Conservation (phyloP, 371 early-diverging fungal genomes). For the Mucor piriformis region DNA sequence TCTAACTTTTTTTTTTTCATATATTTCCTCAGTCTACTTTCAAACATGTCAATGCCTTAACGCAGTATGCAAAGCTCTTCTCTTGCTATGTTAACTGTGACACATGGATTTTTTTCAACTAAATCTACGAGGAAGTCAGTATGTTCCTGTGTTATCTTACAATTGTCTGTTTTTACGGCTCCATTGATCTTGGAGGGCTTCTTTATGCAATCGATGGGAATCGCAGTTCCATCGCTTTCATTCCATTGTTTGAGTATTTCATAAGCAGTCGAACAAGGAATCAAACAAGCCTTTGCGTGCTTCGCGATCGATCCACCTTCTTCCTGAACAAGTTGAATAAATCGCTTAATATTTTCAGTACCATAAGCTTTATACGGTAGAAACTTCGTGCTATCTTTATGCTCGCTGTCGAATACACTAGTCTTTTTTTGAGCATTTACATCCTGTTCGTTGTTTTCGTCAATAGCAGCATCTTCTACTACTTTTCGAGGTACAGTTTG, state of each 20-base stretch:
- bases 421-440: slow-evolving; percentile 12
- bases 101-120: slow-evolving; percentile 11
- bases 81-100: slow-evolving; percentile 8
- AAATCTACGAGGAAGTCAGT: slow-evolving; percentile 2
- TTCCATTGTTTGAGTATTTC: slow-evolving; percentile 8
- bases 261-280: slow-evolving; percentile 9
- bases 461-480: slow-evolving; percentile 13
- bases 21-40: slow-evolving; percentile 9
- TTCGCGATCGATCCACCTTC: slow-evolving; percentile 10
- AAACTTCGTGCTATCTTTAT: slow-evolving; percentile 13
- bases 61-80: slow-evolving; percentile 8
- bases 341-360: slow-evolving; percentile 10
- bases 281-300: slow-evolving; percentile 8
- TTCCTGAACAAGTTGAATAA: slow-evolving; percentile 13
- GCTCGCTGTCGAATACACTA: slow-evolving; percentile 13
- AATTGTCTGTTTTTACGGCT: neutral
- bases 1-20: slow-evolving; percentile 10
- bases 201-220: slow-evolving; percentile 5
- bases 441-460: slow-evolving; percentile 11
- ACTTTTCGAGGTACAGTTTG: too few relatives aligned
- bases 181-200: neutral
- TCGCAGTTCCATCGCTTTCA: slow-evolving; percentile 7
- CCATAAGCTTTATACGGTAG: slow-evolving; percentile 11
- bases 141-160: slow-evolving; percentile 5
- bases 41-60: slow-evolving; percentile 7